Evolutionary conservation across 352 stramenopile genomes (phyloP).

Genomic region (Pythium vanterpoolii): DNA sequence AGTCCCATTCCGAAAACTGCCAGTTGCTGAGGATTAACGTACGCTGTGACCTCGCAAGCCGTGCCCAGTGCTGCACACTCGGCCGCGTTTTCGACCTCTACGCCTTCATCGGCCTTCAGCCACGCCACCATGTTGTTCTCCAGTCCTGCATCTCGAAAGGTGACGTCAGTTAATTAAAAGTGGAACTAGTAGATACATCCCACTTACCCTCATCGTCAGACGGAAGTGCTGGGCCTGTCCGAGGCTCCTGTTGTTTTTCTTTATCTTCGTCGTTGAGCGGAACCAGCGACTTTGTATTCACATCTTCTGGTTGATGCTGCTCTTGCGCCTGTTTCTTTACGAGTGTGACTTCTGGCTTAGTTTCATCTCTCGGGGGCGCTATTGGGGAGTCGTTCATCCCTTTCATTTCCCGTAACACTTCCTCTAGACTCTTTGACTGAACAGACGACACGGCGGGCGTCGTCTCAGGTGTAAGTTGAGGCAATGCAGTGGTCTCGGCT

Average conservation of each 20-base stretch:
- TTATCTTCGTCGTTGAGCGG: background rate
- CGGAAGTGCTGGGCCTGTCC: background rate
- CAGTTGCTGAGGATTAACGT: background rate
- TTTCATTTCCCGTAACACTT: slow-evolving; percentile 3
- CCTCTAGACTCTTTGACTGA: slow-evolving; percentile 3
- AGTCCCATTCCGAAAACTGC: background rate
- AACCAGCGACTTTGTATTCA: background rate
- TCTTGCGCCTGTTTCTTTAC: background rate
- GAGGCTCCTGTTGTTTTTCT: background rate
- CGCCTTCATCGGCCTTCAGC: slow-evolving; percentile 48
- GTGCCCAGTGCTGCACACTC: slow-evolving; percentile 34
- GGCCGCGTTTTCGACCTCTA: slow-evolving; percentile 37
- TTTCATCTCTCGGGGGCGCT: background rate
- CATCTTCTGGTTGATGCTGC: background rate
- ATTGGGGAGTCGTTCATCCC: background rate
- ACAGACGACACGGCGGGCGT: background rate
- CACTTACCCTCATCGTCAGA: background rate
- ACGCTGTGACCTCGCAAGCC: slow-evolving; percentile 46
- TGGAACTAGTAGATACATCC: background rate
- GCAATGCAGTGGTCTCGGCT: background rate
- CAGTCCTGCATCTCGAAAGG: slow-evolving; percentile 15
- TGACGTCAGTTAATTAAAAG: background rate
- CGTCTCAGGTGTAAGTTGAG: background rate
- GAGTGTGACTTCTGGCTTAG: background rate
- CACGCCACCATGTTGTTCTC: slow-evolving; percentile 36